These are phyloP conservation scores for Suillus fuscotomentosus DNA, from an alignment of 768 basidiomycete species.

Conservation along the genomic window DNA sequence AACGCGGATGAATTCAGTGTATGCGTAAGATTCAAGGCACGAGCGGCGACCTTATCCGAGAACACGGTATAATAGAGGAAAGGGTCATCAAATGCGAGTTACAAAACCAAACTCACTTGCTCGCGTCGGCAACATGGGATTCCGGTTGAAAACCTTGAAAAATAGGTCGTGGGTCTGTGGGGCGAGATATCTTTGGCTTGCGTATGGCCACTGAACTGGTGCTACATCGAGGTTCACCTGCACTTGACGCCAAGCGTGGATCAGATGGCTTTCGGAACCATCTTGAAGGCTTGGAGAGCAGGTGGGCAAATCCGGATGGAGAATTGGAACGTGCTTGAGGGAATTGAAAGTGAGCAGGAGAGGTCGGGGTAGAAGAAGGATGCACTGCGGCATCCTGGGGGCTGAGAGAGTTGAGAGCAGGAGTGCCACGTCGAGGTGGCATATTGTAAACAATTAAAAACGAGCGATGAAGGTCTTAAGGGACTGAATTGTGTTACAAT, in stretches of 20 bases:
- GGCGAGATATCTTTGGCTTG: slow-evolving; percentile 82
- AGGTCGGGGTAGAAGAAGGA: slow-evolving; percentile 24
- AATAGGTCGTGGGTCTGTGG: slow-evolving; percentile 80
- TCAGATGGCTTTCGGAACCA: slow-evolving; percentile 71
- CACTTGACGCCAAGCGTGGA: slow-evolving; percentile 40
- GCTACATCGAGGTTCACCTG: slow-evolving; percentile 49
- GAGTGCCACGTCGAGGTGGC: slow-evolving; percentile 49
- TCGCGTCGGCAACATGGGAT: slow-evolving; percentile 45
- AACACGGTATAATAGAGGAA: not conserved
- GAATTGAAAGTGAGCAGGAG: slow-evolving; percentile 36
- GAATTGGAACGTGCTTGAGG: slow-evolving; percentile 57
- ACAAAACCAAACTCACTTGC: slow-evolving; percentile 44
- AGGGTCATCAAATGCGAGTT: not conserved
- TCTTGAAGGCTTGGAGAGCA: slow-evolving; percentile 65
- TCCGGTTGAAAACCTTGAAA: slow-evolving; percentile 44
- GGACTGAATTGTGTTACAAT: slow-evolving; percentile 4
- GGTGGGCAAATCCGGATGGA: slow-evolving; percentile 61
- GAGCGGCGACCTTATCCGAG: not conserved
- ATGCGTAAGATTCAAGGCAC: not conserved
- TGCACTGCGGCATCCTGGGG: slow-evolving; percentile 30
- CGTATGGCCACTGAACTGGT: slow-evolving; percentile 39
- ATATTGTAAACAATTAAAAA: slow-evolving; percentile 27
- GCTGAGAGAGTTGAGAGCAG: slow-evolving; percentile 38
- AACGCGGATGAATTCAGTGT: not conserved
- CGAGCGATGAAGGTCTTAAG: slow-evolving; percentile 13